Percentiles rank a stretch among this genome's conserved stretches.
phyloP scores from a whole-genome alignment of 164 flowering plant species.

The Chloranthus sessilifolius region DNA sequence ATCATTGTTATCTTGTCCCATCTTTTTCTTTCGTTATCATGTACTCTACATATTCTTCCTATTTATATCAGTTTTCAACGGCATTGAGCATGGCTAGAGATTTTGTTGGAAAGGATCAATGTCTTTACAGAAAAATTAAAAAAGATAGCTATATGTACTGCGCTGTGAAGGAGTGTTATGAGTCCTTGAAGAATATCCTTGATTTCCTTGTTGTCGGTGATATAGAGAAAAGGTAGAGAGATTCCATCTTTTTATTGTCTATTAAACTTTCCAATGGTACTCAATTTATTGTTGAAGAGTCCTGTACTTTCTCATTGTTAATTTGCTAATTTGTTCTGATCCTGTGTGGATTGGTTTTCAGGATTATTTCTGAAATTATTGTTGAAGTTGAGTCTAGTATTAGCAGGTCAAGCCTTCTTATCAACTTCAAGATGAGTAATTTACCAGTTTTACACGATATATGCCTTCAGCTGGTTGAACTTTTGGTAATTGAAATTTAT shows the following conservation, averaged over 20 bases:
- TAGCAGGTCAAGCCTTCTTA: constrained; percentile 44
- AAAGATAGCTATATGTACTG: constrained; percentile 63
- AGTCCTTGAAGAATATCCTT: constrained; percentile 62
- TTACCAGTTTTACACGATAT: constrained; percentile 53
- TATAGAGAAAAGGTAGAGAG: constrained; percentile 61
- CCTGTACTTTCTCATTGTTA: not conserved
- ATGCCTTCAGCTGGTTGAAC: constrained; percentile 53
- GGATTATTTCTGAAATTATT: constrained; percentile 50
- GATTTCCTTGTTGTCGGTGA: constrained; percentile 64
- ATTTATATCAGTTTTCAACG: constrained; percentile 50
- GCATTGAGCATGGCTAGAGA: constrained; percentile 76
- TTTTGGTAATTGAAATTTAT: constrained; percentile 52
- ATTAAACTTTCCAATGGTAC: not conserved
- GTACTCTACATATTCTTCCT: constrained; percentile 1
- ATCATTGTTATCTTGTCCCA: no score
- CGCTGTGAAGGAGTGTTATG: constrained; percentile 84
- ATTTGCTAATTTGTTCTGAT: no score
- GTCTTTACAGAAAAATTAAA: constrained; percentile 48
- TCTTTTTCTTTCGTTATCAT: not conserved
- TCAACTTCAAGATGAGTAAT: constrained; percentile 57
- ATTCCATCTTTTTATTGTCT: not conserved
- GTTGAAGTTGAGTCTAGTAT: constrained; percentile 64
- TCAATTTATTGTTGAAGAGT: not conserved
- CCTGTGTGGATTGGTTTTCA: constrained; percentile 17
- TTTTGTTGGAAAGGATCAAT: constrained; percentile 59